Evolutionary conservation across 495 filamentous ascomycete genomes (phyloP).

Genomic region (Gamarada debralockiae): DNA sequence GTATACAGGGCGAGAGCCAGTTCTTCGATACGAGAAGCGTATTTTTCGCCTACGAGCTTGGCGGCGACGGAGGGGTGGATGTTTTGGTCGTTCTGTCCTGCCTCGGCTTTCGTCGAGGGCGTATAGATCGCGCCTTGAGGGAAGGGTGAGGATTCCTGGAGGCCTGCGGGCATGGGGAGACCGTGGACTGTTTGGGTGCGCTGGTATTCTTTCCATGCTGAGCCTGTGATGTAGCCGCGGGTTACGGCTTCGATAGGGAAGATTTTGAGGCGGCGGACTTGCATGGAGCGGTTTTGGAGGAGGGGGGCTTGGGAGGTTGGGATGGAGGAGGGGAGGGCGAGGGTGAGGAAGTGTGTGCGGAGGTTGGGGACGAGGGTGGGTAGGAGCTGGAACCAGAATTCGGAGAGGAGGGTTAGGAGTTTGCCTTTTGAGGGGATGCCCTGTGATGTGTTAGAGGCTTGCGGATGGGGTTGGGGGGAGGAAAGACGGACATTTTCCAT

Average conservation of each 20-base stretch:
- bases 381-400: conserved; percentile 82
- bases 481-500: conserved; percentile 64
- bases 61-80: conserved; percentile 71
- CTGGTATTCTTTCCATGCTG: conserved; percentile 81
- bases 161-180: conserved; percentile 59
- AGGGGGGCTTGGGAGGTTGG: conserved; percentile 42
- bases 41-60: conserved; percentile 66
- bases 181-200: conserved; percentile 77
- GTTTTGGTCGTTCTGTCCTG: conserved; percentile 85
- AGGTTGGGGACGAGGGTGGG: conserved; percentile 59
- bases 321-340: conserved; percentile 56
- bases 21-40: conserved; percentile 70
- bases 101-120: conserved; percentile 84
- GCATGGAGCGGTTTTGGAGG: conserved; percentile 73
- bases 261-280: conserved; percentile 71
- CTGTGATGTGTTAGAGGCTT: conserved; percentile 31
- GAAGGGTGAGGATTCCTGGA: conserved; percentile 71
- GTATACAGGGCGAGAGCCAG: conserved; percentile 72
- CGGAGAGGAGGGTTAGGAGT: conserved; percentile 78
- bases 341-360: conserved; percentile 71
- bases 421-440: conserved; percentile 81
- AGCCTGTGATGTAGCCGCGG: conserved; percentile 90
- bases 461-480: background rate
- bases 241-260: conserved; percentile 92
- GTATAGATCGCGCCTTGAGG: conserved; percentile 76